Conservation (phyloP, 345 rosid species). For the Erysimum cheiranthoides region DNA sequence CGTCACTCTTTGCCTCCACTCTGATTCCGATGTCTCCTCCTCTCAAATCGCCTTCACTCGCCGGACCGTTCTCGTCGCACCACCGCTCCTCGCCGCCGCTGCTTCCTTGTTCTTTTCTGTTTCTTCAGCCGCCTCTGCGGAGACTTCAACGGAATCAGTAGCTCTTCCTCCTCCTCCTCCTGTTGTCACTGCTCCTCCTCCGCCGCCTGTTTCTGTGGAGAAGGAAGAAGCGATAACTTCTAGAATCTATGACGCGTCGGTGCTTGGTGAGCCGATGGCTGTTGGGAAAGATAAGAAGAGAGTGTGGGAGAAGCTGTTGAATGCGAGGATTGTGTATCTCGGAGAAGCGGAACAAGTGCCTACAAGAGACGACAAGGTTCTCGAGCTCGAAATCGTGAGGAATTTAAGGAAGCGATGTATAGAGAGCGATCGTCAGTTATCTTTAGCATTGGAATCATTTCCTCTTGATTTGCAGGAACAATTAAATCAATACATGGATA, state of each 20-base stretch:
- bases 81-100: slow-evolving; percentile 43
- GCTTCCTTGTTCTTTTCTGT: slow-evolving; percentile 29
- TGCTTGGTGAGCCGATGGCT: slow-evolving; percentile 92
- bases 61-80: slow-evolving; percentile 43
- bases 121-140: slow-evolving; percentile 24
- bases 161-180: slow-evolving; percentile 30
- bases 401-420: slow-evolving; percentile 60
- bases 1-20: slow-evolving; percentile 21
- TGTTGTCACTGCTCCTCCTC: not conserved
- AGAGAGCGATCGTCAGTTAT: slow-evolving; percentile 59
- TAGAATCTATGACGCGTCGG: slow-evolving; percentile 87
- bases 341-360: slow-evolving; percentile 97
- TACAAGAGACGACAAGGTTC: slow-evolving; percentile 67
- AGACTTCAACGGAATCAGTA: slow-evolving; percentile 23
- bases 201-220: slow-evolving; percentile 37
- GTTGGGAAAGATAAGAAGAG: slow-evolving; percentile 78
- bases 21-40: slow-evolving; percentile 18
- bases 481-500: slow-evolving; percentile 63
- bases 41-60: slow-evolving; percentile 26
- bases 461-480: slow-evolving; percentile 73
- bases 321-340: slow-evolving; percentile 76
- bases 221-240: slow-evolving; percentile 51
- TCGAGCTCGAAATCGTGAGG: slow-evolving; percentile 82
- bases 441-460: slow-evolving; percentile 82
- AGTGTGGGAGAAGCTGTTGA: slow-evolving; percentile 89